These are phyloP conservation scores for Jackrogersella multiformis DNA, from an alignment of 495 filamentous ascomycete species.

Conservation along the genomic window DNA sequence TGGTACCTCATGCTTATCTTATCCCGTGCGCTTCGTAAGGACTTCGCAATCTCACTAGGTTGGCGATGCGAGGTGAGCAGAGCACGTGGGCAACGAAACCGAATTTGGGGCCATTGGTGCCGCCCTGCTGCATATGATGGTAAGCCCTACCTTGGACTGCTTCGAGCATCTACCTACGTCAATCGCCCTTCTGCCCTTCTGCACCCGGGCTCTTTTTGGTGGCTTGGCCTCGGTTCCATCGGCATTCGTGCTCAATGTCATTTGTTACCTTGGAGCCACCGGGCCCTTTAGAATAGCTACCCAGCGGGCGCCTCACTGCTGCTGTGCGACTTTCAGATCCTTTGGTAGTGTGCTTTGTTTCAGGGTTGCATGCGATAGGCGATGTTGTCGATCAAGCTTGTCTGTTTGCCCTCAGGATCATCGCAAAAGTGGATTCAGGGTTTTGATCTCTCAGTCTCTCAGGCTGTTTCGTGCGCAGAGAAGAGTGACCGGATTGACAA, in stretches of 20 bases:
- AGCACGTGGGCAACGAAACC: constrained; percentile 54
- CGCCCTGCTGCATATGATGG: constrained; percentile 33
- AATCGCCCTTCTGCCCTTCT: constrained; percentile 20
- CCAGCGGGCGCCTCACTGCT: constrained; percentile 21
- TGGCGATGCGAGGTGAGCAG: constrained; percentile 72
- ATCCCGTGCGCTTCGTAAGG: constrained; percentile 29
- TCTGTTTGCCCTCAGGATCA: constrained; percentile 37
- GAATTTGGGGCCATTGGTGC: constrained; percentile 39
- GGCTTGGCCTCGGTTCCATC: constrained; percentile 42
- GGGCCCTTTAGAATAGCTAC: constrained; percentile 8
- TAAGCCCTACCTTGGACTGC: constrained; percentile 41
- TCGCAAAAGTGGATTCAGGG: constrained; percentile 30
- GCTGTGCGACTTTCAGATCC: constrained; percentile 23
- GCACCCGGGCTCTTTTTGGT: constrained; percentile 18
- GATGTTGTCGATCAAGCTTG: constrained; percentile 30
- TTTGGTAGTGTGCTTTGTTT: constrained; percentile 26
- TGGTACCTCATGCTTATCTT: constrained; percentile 40
- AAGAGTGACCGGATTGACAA: constrained; percentile 14
- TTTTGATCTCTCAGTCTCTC: constrained; percentile 24
- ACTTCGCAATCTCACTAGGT: constrained; percentile 72
- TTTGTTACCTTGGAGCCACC: constrained; percentile 7
- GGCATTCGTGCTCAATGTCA: constrained; percentile 32
- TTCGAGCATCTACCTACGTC: constrained; percentile 41
- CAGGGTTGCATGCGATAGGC: constrained; percentile 35
- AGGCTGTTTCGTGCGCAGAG: constrained; percentile 15